Conservation (phyloP, 2,329 filamentous ascomycete species). For the Colletotrichum nymphaeae region DNA sequence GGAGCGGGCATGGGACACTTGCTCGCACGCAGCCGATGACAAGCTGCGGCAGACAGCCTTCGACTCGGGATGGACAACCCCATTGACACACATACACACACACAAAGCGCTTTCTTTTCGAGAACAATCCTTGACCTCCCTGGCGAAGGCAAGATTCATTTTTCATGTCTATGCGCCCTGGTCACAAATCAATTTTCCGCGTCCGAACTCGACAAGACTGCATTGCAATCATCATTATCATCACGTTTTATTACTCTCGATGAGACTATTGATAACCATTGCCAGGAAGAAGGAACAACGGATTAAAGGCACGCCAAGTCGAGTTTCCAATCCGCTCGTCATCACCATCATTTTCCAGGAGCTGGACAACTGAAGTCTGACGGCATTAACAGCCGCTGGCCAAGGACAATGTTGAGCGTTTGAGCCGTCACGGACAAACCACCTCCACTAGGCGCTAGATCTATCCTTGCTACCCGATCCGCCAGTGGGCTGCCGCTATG, state of each 20-base stretch:
- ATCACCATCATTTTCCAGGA: neutral
- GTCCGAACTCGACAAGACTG: constrained; percentile 20
- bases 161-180: neutral
- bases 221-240: neutral
- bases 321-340: neutral
- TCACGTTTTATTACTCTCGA: neutral
- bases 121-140: constrained; percentile 22
- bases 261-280: neutral
- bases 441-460: constrained; percentile 29
- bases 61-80: constrained; percentile 30
- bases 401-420: constrained; percentile 8
- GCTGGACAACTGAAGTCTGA: constrained; percentile 4
- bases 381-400: neutral
- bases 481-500: constrained; percentile 23
- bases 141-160: neutral
- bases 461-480: constrained; percentile 36
- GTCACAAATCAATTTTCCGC: constrained; percentile 19
- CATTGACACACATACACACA: constrained; percentile 1
- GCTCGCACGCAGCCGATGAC: constrained; percentile 13
- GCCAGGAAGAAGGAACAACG: neutral
- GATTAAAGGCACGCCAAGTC: neutral
- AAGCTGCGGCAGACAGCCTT: constrained; percentile 18
- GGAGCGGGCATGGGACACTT: constrained; percentile 30
- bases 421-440: constrained; percentile 24
- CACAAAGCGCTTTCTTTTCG: constrained; percentile 15